These are phyloP conservation scores for Globisporangium megalacanthum DNA, from an alignment of 352 stramenopile genomes.

Conservation along the genomic window DNA sequence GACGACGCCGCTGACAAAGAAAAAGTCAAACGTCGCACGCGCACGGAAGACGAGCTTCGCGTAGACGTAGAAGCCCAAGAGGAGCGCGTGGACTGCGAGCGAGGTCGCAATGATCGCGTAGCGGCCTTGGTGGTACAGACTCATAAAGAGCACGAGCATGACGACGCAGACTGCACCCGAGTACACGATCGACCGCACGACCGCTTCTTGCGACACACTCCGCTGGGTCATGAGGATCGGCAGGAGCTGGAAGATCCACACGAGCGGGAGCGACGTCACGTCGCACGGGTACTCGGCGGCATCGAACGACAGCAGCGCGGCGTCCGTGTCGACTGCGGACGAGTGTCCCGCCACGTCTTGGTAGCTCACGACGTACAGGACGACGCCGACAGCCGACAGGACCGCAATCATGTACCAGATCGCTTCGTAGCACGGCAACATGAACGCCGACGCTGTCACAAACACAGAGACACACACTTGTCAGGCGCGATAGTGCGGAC, in stretches of 20 bases:
- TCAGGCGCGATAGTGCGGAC: background rate
- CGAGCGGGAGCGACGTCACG: slow-evolving; percentile 43
- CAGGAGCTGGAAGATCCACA: slow-evolving; percentile 74
- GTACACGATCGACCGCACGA: slow-evolving; percentile 65
- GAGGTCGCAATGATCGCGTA: slow-evolving; percentile 44
- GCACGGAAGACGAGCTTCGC: slow-evolving; percentile 76
- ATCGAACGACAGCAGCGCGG: slow-evolving; percentile 16
- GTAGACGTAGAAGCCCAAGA: slow-evolving; percentile 72
- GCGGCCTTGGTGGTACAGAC: slow-evolving; percentile 43
- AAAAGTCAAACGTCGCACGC: slow-evolving; percentile 78
- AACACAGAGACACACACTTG: background rate
- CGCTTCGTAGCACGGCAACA: slow-evolving; percentile 82
- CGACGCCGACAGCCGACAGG: slow-evolving; percentile 41
- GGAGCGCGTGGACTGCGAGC: slow-evolving; percentile 42
- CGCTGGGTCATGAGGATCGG: slow-evolving; percentile 85
- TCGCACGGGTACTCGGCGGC: slow-evolving; percentile 48
- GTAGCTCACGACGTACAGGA: slow-evolving; percentile 54
- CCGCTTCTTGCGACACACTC: slow-evolving; percentile 70
- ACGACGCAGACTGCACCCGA: slow-evolving; percentile 50
- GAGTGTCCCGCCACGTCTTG: slow-evolving; percentile 16
- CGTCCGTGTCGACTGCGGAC: slow-evolving; percentile 15
- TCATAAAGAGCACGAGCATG: slow-evolving; percentile 57
- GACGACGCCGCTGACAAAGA: slow-evolving; percentile 60
- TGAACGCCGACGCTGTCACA: slow-evolving; percentile 67
- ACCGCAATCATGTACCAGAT: slow-evolving; percentile 81